These are phyloP conservation scores for Xylaria sp. DNA, from an alignment of 2,329 filamentous ascomycete species.

Conservation along the genomic window DNA sequence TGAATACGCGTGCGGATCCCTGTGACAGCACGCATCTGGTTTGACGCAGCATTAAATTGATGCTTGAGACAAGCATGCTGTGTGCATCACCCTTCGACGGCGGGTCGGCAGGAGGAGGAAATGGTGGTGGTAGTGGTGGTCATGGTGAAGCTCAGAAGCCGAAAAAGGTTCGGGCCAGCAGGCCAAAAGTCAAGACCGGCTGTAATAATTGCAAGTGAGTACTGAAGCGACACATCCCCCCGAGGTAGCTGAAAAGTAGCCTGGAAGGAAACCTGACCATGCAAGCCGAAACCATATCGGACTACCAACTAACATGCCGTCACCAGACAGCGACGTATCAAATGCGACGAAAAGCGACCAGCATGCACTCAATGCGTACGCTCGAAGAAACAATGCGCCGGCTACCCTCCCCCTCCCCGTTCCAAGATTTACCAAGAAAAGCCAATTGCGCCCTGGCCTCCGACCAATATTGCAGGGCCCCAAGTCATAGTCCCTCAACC, in stretches of 20 bases:
- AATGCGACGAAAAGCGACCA: slow-evolving; percentile 73
- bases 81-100: slow-evolving; percentile 21
- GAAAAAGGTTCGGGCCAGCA: slow-evolving; percentile 64
- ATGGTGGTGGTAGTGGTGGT: slow-evolving; percentile 21
- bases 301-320: slow-evolving; percentile 31
- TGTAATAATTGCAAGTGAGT: slow-evolving; percentile 76
- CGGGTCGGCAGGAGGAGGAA: slow-evolving; percentile 20
- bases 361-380: slow-evolving; percentile 69
- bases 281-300: neutral
- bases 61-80: slow-evolving; percentile 22
- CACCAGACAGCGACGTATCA: slow-evolving; percentile 68
- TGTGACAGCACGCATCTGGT: slow-evolving; percentile 14
- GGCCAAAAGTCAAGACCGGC: slow-evolving; percentile 73
- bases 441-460: slow-evolving; percentile 47
- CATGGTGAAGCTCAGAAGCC: slow-evolving; percentile 46
- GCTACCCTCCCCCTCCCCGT: slow-evolving; percentile 69
- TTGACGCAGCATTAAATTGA: slow-evolving; percentile 9
- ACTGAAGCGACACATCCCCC: slow-evolving; percentile 12
- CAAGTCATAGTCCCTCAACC: slow-evolving; percentile 27
- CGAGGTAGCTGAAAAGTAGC: neutral
- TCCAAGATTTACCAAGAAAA: slow-evolving; percentile 59
- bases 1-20: slow-evolving; percentile 21
- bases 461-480: slow-evolving; percentile 17
- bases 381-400: slow-evolving; percentile 68
- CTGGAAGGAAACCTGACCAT: neutral